Evolutionary conservation across 305 asterid genomes (phyloP).

Genomic region (Solanum hybrid): DNA sequence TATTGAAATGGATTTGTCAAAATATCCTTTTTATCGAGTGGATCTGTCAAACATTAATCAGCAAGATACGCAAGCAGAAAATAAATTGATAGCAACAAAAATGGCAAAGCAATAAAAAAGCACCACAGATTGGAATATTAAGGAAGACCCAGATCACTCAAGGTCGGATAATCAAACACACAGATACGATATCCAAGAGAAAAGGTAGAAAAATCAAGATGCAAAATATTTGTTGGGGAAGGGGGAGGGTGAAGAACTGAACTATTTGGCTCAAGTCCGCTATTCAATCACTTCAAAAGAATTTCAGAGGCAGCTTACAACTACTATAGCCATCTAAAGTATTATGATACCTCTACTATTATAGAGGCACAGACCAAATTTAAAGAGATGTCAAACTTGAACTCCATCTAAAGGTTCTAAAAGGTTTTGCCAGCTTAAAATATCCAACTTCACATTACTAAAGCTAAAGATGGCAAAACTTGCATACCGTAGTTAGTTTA

Average conservation of each 20-base stretch:
- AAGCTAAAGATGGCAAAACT: background rate
- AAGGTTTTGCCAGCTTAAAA: background rate
- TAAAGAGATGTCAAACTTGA: background rate
- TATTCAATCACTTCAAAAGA: background rate
- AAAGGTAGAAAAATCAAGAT: background rate
- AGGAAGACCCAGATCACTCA: background rate
- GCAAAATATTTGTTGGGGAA: background rate
- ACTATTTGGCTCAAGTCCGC: background rate
- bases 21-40: background rate
- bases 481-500: slow-evolving; percentile 74
- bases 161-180: background rate
- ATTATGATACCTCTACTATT: background rate
- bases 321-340: background rate
- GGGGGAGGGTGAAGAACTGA: background rate
- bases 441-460: background rate
- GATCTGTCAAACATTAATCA: background rate
- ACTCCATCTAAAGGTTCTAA: background rate
- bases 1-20: background rate
- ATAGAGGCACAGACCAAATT: background rate
- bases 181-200: background rate
- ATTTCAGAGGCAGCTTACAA: background rate
- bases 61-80: background rate
- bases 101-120: background rate
- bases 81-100: background rate
- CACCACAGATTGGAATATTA: background rate